Percentiles rank a stretch among this genome's conserved stretches.
Evolutionary conservation across 192 early-diverging fungal species (phyloP).

Genomic region (Entomortierella lignicola): DNA sequence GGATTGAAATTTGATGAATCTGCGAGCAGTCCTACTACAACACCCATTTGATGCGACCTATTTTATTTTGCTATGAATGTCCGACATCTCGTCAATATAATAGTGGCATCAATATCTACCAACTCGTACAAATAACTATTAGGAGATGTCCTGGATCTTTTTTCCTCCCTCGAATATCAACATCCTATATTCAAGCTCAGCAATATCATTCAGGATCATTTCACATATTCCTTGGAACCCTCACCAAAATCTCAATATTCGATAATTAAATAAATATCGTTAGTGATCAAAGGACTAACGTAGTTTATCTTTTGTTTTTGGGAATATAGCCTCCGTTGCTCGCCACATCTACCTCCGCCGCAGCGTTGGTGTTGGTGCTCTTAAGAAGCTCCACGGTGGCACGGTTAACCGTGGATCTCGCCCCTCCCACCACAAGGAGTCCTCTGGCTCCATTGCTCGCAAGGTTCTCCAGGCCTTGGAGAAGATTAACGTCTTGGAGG

Average conservation of each 20-base stretch:
- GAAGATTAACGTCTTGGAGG: conserved; percentile 96
- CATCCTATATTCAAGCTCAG: no score
- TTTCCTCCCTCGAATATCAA: no score
- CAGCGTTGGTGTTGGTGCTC: conserved; percentile 92
- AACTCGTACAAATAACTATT: no score
- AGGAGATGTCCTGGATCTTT: no score
- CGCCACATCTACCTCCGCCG: conserved; percentile 98
- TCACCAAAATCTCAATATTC: no score
- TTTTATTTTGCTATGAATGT: no score
- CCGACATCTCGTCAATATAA: no score
- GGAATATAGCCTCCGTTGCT: conserved; percentile 86
- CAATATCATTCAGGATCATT: no score
- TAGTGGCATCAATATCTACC: no score
- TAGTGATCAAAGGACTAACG: neutral
- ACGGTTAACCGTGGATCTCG: conserved; percentile 90
- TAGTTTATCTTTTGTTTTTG: neutral
- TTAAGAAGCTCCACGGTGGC: conserved; percentile 95
- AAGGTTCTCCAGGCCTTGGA: conserved; percentile 97
- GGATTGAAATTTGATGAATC: neutral
- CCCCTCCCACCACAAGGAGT: conserved; percentile 88
- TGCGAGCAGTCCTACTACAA: no score
- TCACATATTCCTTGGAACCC: no score
- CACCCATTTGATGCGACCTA: no score
- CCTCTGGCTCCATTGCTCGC: conserved; percentile 91
- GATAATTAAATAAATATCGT: neutral